Percentiles rank a stretch among this genome's conserved stretches.
These are phyloP conservation scores for Beta lomatogona DNA, from an alignment of 179 eudicot genomes.

Conservation along the genomic window DNA sequence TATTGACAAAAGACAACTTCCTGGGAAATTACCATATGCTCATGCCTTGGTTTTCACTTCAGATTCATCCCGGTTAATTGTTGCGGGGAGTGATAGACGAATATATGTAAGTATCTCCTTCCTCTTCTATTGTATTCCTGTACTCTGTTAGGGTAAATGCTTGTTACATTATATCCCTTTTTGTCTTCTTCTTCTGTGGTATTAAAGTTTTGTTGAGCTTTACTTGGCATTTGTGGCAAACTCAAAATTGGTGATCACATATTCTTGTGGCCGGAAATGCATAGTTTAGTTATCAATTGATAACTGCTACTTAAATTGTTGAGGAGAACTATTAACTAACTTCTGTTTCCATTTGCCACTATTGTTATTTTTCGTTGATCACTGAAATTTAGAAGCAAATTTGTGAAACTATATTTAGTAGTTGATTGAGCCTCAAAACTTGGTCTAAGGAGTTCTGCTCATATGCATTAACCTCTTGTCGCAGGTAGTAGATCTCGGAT, in stretches of 20 bases:
- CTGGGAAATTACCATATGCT: slow-evolving; percentile 70
- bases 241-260: not conserved
- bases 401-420: not conserved
- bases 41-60: slow-evolving; percentile 77
- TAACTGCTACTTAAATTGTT: not conserved
- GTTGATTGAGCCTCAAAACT: not conserved
- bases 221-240: not conserved
- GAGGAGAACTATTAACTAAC: not conserved
- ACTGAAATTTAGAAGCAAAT: no score
- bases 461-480: slow-evolving; percentile 3
- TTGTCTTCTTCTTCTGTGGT: not conserved
- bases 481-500: slow-evolving; percentile 74
- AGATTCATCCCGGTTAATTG: slow-evolving; percentile 72
- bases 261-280: no score
- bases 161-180: not conserved
- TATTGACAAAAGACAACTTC: slow-evolving; percentile 60
- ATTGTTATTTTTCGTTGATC: no score
- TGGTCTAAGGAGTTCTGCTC: not conserved
- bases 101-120: slow-evolving; percentile 63
- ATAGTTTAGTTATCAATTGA: not conserved
- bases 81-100: slow-evolving; percentile 82
- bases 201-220: not conserved
- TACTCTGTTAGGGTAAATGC: not conserved
- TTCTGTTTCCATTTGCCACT: not conserved
- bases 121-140: slow-evolving; percentile 3